Conservation (phyloP, 805 yeast species). For the Teunomyces kruisii region DNA sequence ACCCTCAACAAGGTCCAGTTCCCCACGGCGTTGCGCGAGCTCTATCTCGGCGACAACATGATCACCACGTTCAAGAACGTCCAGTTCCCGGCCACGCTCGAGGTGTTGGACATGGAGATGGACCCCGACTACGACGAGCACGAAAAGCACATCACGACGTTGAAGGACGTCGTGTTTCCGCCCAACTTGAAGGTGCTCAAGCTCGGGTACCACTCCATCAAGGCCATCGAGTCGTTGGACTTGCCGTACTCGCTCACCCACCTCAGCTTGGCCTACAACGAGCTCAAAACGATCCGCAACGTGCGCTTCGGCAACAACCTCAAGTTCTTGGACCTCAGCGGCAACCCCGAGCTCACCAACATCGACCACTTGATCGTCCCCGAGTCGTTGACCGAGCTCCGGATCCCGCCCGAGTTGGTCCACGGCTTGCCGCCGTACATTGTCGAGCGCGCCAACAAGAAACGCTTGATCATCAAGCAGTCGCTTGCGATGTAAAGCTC, state of each 20-base stretch:
- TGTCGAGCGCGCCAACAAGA: conserved; percentile 40
- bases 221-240: conserved; percentile 37
- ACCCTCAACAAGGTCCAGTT: conserved; percentile 43
- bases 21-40: conserved; percentile 33
- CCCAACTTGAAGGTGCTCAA: conserved; percentile 33
- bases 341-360: conserved; percentile 38
- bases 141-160: conserved; percentile 41
- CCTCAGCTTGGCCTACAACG: conserved; percentile 40
- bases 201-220: conserved; percentile 41
- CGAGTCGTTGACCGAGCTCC: conserved; percentile 35
- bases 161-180: conserved; percentile 43
- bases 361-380: conserved; percentile 40
- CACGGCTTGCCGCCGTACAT: conserved; percentile 36
- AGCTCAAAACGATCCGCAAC: conserved; percentile 34
- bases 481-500: conserved; percentile 22
- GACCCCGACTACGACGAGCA: conserved; percentile 41
- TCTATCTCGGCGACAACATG: conserved; percentile 42
- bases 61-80: conserved; percentile 47
- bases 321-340: conserved; percentile 37
- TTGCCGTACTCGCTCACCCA: conserved; percentile 34
- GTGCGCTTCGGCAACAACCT: conserved; percentile 36
- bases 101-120: conserved; percentile 42
- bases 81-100: conserved; percentile 36
- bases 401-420: conserved; percentile 34
- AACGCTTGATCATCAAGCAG: conserved; percentile 29